These are phyloP conservation scores for Phytopythium ostracodes DNA, from an alignment of 352 stramenopile genomes.

Conservation along the genomic window DNA sequence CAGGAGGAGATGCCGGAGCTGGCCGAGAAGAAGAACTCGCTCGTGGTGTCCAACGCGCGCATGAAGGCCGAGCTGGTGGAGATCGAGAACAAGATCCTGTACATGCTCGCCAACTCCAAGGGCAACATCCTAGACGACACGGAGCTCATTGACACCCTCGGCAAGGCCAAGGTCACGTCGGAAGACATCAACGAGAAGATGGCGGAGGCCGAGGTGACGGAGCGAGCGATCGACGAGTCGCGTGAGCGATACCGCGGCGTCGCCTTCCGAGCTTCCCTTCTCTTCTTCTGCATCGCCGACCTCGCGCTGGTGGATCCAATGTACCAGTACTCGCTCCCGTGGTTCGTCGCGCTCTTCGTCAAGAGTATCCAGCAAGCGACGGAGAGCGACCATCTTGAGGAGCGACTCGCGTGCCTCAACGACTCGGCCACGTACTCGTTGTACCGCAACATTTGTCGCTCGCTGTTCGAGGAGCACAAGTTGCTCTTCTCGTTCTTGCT, in stretches of 20 bases:
- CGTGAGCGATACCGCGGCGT: slow-evolving; percentile 86
- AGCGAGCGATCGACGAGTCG: slow-evolving; percentile 87
- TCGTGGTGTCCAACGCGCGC: slow-evolving; percentile 89
- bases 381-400: slow-evolving; percentile 79
- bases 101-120: slow-evolving; percentile 87
- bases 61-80: slow-evolving; percentile 83
- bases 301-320: slow-evolving; percentile 90
- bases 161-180: slow-evolving; percentile 57
- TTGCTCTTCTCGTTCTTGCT: slow-evolving; percentile 93
- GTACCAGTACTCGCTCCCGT: slow-evolving; percentile 94
- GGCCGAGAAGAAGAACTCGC: slow-evolving; percentile 87
- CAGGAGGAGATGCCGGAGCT: slow-evolving; percentile 88
- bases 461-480: slow-evolving; percentile 94
- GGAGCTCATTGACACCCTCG: slow-evolving; percentile 90
- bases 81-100: slow-evolving; percentile 92
- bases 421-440: slow-evolving; percentile 92
- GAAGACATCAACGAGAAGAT: slow-evolving; percentile 88
- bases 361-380: slow-evolving; percentile 87
- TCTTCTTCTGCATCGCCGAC: slow-evolving; percentile 93
- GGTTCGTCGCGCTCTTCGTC: slow-evolving; percentile 91
- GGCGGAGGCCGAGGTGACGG: slow-evolving; percentile 87
- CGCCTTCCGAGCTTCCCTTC: slow-evolving; percentile 82
- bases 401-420: slow-evolving; percentile 88
- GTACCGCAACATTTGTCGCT: slow-evolving; percentile 93
- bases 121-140: slow-evolving; percentile 93